These are phyloP conservation scores for Lactifluus piperatus DNA, from an alignment of 768 basidiomycete genomes.

Conservation along the genomic window DNA sequence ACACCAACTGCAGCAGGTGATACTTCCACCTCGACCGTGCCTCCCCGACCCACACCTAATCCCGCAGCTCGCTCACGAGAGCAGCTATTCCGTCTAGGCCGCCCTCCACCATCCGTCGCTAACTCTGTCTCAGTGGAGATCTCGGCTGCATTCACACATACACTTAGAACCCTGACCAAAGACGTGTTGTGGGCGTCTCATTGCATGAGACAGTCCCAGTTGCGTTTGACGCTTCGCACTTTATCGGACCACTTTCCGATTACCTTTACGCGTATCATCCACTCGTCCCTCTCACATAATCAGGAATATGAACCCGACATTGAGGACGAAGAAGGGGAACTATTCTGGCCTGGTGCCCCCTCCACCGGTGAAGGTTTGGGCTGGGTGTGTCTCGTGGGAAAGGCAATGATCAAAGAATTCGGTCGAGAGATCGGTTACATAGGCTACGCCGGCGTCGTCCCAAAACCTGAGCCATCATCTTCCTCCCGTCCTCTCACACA, in stretches of 20 bases:
- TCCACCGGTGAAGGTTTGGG: slow-evolving; percentile 70
- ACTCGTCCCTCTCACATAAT: slow-evolving; percentile 47
- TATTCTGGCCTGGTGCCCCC: slow-evolving; percentile 76
- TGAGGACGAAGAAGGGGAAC: slow-evolving; percentile 78
- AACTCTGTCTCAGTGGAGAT: slow-evolving; percentile 21
- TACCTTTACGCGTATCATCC: slow-evolving; percentile 66
- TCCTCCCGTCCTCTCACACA: slow-evolving; percentile 1
- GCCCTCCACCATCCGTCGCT: slow-evolving; percentile 21
- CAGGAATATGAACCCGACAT: slow-evolving; percentile 78
- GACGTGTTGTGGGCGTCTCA: slow-evolving; percentile 32
- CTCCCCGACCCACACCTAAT: slow-evolving; percentile 23
- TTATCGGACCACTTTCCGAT: slow-evolving; percentile 64
- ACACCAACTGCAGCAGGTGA: slow-evolving; percentile 39
- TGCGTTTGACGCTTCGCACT: slow-evolving; percentile 53
- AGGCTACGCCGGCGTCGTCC: slow-evolving; percentile 64
- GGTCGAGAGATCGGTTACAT: slow-evolving; percentile 67
- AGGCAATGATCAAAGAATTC: slow-evolving; percentile 78
- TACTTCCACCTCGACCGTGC: slow-evolving; percentile 16
- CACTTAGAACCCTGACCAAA: slow-evolving; percentile 32
- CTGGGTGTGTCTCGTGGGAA: slow-evolving; percentile 84
- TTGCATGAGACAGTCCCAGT: slow-evolving; percentile 29
- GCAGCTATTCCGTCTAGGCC: slow-evolving; percentile 19
- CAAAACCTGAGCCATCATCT: slow-evolving; percentile 41
- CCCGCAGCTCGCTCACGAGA: slow-evolving; percentile 22
- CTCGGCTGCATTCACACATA: slow-evolving; percentile 19